Conservation (phyloP, 2,329 filamentous ascomycete genomes). For the Fusarium sp. region DNA sequence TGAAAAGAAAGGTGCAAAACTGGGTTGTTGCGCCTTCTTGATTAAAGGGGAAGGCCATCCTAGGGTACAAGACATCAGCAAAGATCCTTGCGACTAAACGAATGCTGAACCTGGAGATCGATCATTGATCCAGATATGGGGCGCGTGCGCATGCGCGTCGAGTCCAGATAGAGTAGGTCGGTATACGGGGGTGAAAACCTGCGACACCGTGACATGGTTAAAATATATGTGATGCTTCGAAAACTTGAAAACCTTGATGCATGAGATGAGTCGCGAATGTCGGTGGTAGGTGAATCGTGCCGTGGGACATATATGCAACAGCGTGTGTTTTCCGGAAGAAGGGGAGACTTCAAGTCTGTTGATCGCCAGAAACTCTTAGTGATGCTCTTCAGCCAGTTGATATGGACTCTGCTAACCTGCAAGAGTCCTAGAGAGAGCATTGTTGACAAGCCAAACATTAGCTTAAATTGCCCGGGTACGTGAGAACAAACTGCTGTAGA, state of each 20-base stretch:
- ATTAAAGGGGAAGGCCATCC: constrained; percentile 41
- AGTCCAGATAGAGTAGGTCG: constrained; percentile 25
- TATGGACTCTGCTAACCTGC: constrained; percentile 51
- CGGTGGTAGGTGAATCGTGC: constrained; percentile 15
- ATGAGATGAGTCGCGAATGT: constrained; percentile 30
- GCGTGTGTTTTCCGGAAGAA: constrained; percentile 21
- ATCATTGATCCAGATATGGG: constrained; percentile 23
- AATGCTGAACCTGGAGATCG: constrained; percentile 45
- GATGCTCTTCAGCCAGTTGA: constrained; percentile 40
- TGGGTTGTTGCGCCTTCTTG: constrained; percentile 36
- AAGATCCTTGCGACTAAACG: constrained; percentile 41
- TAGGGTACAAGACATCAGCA: constrained; percentile 48
- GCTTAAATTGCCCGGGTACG: constrained; percentile 83
- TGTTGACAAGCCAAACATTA: constrained; percentile 62
- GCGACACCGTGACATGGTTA: constrained; percentile 44
- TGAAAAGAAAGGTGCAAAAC: constrained; percentile 26
- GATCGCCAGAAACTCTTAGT: constrained; percentile 44
- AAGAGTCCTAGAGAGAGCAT: constrained; percentile 61
- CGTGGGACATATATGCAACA: constrained; percentile 6
- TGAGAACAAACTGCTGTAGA: constrained; percentile 97
- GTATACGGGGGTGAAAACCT: constrained; percentile 36
- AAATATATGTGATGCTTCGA: constrained; percentile 31
- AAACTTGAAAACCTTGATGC: constrained; percentile 36
- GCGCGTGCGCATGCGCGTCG: constrained; percentile 14
- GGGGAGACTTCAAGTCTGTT: constrained; percentile 45